These are phyloP conservation scores for Fibroporia radiculosa DNA, from an alignment of 768 basidiomycete genomes.

Conservation along the genomic window DNA sequence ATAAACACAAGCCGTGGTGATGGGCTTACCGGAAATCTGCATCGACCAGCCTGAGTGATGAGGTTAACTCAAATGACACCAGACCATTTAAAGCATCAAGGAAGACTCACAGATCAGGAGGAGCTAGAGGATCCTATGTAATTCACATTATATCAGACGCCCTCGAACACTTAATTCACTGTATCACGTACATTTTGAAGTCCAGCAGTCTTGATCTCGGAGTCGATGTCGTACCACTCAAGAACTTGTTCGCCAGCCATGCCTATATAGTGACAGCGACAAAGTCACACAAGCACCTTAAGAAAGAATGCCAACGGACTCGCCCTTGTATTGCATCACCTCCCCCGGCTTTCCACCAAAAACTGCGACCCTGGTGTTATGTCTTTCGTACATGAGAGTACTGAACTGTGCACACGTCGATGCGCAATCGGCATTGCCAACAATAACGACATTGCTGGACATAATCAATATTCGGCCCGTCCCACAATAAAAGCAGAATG, in stretches of 20 bases:
- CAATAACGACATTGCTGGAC: constrained; percentile 2
- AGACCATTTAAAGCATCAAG: not conserved
- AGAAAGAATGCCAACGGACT: not conserved
- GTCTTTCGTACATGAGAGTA: constrained; percentile 51
- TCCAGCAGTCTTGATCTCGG: constrained; percentile 47
- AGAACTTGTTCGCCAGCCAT: constrained; percentile 61
- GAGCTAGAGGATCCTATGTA: constrained; percentile 27
- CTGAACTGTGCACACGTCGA: constrained; percentile 60
- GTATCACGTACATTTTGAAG: constrained; percentile 23
- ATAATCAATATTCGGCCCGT: not conserved
- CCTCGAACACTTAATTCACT: not conserved
- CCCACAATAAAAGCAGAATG: not conserved
- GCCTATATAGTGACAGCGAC: constrained; percentile 8
- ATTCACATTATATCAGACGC: not conserved
- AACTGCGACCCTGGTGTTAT: constrained; percentile 42
- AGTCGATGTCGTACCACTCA: constrained; percentile 53
- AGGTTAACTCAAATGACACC: constrained; percentile 2
- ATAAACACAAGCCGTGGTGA: constrained; percentile 21
- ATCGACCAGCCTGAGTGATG: constrained; percentile 19
- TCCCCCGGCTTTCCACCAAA: constrained; percentile 52
- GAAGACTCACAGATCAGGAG: constrained; percentile 30
- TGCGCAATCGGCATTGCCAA: constrained; percentile 34
- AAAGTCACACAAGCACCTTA: not conserved
- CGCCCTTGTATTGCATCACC: constrained; percentile 41
- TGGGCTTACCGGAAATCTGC: constrained; percentile 41